These are phyloP conservation scores for Mikania micrantha DNA, from an alignment of 129 eudicot genomes.

Conservation along the genomic window DNA sequence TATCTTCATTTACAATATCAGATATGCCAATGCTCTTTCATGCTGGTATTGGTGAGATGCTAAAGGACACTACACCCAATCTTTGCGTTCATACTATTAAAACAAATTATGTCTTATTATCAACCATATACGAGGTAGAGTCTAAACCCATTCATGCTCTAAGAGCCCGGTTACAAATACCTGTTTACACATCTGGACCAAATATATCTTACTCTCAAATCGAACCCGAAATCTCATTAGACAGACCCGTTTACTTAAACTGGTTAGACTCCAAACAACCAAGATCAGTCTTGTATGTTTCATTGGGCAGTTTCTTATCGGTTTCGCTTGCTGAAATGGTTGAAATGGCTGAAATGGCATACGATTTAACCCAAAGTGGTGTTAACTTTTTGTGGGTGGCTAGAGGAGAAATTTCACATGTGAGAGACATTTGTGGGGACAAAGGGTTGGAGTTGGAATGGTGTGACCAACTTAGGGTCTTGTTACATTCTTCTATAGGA, in stretches of 20 bases:
- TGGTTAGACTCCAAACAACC: constrained; percentile 49
- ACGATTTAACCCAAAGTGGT: constrained; percentile 43
- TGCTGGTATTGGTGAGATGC: constrained; percentile 3
- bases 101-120: constrained; percentile 37
- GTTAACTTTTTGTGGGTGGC: constrained; percentile 54
- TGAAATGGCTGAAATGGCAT: constrained; percentile 44
- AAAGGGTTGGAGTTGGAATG: constrained; percentile 37
- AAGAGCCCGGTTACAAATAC: constrained; percentile 8
- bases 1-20: constrained; percentile 34
- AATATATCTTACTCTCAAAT: constrained; percentile 37
- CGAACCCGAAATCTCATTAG: background rate
- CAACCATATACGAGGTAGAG: constrained; percentile 51
- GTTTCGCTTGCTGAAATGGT: constrained; percentile 32
- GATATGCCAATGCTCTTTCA: constrained; percentile 43
- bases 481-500: constrained; percentile 39
- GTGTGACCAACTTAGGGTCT: constrained; percentile 54
- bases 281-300: constrained; percentile 43
- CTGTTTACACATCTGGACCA: constrained; percentile 44
- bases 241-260: constrained; percentile 16
- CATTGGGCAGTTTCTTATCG: constrained; percentile 50
- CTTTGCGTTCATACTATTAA: constrained; percentile 14
- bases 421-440: constrained; percentile 26
- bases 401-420: constrained; percentile 29
- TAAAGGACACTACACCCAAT: background rate
- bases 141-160: constrained; percentile 34